A percentile compares a stretch with the other conserved stretches of the same genome.
phyloP scores from a whole-genome alignment of 495 filamentous ascomycete genomes.

The Tuber borchii region DNA sequence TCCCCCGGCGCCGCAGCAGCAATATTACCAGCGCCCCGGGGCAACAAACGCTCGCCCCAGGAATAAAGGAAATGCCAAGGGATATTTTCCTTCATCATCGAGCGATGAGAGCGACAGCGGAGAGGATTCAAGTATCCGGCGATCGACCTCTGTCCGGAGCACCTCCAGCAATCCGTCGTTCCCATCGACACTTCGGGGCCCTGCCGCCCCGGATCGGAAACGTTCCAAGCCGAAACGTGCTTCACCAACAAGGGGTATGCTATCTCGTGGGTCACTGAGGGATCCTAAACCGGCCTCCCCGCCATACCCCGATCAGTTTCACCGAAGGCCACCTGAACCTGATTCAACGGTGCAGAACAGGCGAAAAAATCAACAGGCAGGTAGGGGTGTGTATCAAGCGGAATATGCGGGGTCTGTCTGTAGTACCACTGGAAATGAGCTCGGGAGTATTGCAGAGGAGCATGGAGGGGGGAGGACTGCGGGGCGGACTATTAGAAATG shows the following conservation, averaged over 20 bases:
- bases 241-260: neutral
- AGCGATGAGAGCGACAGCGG: neutral
- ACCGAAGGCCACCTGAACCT: neutral
- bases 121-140: neutral
- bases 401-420: slow-evolving; percentile 7
- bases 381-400: neutral
- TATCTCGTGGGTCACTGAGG: slow-evolving; percentile 6
- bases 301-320: neutral
- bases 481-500: neutral
- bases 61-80: neutral
- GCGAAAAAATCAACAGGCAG: neutral
- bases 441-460: slow-evolving; percentile 33
- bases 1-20: neutral
- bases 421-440: slow-evolving; percentile 11
- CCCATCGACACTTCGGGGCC: slow-evolving; percentile 12
- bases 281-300: neutral
- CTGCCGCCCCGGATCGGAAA: neutral
- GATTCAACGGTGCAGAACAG: neutral
- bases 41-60: neutral
- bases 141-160: slow-evolving; percentile 7
- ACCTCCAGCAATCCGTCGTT: slow-evolving; percentile 5
- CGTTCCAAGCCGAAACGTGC: neutral
- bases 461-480: slow-evolving; percentile 5
- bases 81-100: slow-evolving; percentile 5
- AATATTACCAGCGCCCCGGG: neutral